These are phyloP conservation scores for Lonicera japonica DNA, from an alignment of 129 eudicot genomes.

Conservation along the genomic window DNA sequence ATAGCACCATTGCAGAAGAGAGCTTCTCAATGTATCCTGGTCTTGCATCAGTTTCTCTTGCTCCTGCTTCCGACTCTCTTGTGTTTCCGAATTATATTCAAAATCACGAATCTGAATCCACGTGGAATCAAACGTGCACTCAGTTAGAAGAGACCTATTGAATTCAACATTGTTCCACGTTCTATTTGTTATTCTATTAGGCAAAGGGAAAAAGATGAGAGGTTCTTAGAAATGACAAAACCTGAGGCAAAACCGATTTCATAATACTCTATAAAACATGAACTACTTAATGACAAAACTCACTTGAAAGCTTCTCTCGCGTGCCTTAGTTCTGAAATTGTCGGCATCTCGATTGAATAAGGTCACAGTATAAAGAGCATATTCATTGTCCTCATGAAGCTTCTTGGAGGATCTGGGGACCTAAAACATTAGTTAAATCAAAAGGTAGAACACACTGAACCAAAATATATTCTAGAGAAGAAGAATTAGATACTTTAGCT, in stretches of 20 bases:
- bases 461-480: background rate
- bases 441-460: conserved; percentile 10
- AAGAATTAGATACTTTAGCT: no score
- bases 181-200: background rate
- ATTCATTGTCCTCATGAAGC: conserved; percentile 87
- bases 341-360: conserved; percentile 84
- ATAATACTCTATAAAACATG: background rate
- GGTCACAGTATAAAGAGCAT: conserved; percentile 84
- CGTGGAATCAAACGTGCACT: conserved; percentile 8
- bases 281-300: conserved; percentile 18
- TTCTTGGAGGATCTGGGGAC: conserved; percentile 98
- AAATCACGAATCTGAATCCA: conserved; percentile 76
- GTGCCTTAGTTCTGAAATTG: conserved; percentile 82
- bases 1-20: conserved; percentile 92
- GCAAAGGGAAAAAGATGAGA: background rate
- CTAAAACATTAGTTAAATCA: conserved; percentile 47
- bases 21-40: conserved; percentile 76
- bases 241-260: background rate
- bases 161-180: no score
- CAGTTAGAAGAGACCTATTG: background rate
- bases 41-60: conserved; percentile 79
- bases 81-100: conserved; percentile 82
- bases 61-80: conserved; percentile 82
- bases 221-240: background rate
- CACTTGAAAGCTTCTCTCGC: conserved; percentile 90